Conservation (phyloP, 2,329 filamentous ascomycete genomes). For the Calonectria crousiana region DNA sequence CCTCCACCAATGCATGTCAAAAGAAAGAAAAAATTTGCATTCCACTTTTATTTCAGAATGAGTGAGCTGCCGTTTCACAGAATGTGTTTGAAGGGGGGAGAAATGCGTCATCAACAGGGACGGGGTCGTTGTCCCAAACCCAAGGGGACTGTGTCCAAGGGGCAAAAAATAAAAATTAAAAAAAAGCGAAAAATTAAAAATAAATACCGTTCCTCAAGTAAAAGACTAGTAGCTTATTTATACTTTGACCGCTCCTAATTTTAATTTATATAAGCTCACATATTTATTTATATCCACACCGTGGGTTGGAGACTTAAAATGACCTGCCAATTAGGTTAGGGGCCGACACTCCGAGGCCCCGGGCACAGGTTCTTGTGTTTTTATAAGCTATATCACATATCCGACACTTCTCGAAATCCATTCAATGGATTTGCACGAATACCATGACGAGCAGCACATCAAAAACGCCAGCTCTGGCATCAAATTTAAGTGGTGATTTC, state of each 20-base stretch:
- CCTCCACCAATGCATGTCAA: neutral
- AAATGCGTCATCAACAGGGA: neutral
- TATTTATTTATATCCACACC: neutral
- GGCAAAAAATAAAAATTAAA: neutral
- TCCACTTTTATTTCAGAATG: neutral
- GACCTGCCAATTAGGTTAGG: neutral
- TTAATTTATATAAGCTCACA: neutral
- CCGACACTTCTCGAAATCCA: too few relatives aligned
- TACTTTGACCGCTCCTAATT: neutral
- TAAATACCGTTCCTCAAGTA: neutral
- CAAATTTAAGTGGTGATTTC: too few relatives aligned
- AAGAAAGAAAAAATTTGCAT: neutral
- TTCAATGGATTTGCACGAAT: too few relatives aligned
- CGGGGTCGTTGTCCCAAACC: neutral
- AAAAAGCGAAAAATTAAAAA: neutral
- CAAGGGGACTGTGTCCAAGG: neutral
- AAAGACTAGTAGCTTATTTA: neutral
- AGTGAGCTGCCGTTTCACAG: neutral
- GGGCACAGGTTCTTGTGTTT: neutral
- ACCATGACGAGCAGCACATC: too few relatives aligned
- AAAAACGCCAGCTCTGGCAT: too few relatives aligned
- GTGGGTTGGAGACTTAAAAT: neutral
- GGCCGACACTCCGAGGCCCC: neutral
- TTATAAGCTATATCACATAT: neutral
- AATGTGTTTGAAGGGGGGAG: neutral